These are phyloP conservation scores for Drechslerella coelobrocha DNA, from an alignment of 2,329 filamentous ascomycete species.

Conservation along the genomic window DNA sequence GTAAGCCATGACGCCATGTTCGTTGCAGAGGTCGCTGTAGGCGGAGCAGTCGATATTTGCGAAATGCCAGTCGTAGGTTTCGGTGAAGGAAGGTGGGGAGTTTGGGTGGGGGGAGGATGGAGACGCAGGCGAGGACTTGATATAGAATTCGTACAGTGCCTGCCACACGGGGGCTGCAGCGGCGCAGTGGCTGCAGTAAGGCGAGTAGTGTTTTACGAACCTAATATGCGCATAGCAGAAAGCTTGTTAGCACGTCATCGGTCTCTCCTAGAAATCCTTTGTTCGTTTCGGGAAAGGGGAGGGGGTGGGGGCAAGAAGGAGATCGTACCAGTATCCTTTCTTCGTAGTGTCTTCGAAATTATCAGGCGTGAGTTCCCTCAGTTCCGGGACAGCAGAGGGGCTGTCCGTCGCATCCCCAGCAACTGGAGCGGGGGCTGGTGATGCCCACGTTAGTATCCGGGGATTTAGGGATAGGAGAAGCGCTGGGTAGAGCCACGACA, in stretches of 20 bases:
- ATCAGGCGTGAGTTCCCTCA: constrained; percentile 41
- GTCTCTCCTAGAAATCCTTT: background rate
- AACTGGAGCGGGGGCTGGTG: constrained; percentile 24
- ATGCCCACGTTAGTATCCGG: constrained; percentile 28
- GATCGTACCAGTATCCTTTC: constrained; percentile 63
- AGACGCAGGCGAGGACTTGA: constrained; percentile 77
- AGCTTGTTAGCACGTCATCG: background rate
- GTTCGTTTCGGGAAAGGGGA: background rate
- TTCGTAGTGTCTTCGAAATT: constrained; percentile 60
- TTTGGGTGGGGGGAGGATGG: constrained; percentile 65
- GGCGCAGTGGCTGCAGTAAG: constrained; percentile 72
- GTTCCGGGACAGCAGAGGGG: constrained; percentile 18
- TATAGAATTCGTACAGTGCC: constrained; percentile 92
- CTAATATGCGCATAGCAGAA: constrained; percentile 56
- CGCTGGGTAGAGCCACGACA: constrained; percentile 23
- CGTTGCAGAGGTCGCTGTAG: constrained; percentile 76
- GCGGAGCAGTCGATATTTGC: constrained; percentile 84
- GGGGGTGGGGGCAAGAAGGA: background rate
- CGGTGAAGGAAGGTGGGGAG: constrained; percentile 68
- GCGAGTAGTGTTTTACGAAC: constrained; percentile 65
- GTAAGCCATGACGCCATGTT: constrained; percentile 72
- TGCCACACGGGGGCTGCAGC: constrained; percentile 84
- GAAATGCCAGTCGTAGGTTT: constrained; percentile 89
- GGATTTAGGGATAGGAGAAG: constrained; percentile 38
- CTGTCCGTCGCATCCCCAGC: constrained; percentile 1